Evolutionary conservation across 305 asterid genomes (phyloP), one percentile per base, ranked within the genome.

Genomic region (Fraxinus paxiana): DNA sequence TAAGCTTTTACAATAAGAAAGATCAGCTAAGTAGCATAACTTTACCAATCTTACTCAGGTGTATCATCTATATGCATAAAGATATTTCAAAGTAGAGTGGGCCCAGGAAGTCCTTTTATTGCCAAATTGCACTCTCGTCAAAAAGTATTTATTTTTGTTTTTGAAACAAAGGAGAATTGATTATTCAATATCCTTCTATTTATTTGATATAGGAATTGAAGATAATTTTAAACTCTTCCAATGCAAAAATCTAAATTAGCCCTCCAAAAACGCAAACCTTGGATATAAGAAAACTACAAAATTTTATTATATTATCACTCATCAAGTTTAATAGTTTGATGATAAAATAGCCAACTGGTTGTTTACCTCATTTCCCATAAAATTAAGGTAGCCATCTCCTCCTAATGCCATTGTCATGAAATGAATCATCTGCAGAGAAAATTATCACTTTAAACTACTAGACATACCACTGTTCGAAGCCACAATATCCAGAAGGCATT

Each of bases 281-380:
- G 24, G 17, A 70, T 30, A 31, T 70, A n/a, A 28, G 37, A 70
- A 70, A 33, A 13, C 43, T 31, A 30, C 26, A 30, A 13, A 31
- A 13, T 30, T 22, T n/a, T 70, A 15, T 30, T 31, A 6, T 81
- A 61, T 15, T 22, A 61, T 5, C 76, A 20, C 71, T 67, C 48
- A 51, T 26, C 38, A 41, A 76, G 28, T 43, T 63, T 30, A n/a
- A 30, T 70, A 70, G 75, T 30, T 30, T 33, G 75, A 70, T 31
- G 10, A 31, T 31, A 70, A 26, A 67, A 31, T 30, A 30, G 24
- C 75, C 75, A 69, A 69, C 75, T 15, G 54, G 80, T 3, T 73
- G 20, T 81, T 88, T 84, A 94, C 99, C 98, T 96, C 99, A 72
- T 96, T 96, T 83, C 99, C 99, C 99, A 96, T 94, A 93, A 96